Evolutionary conservation across 768 basidiomycete species (phyloP), one percentile per base, ranked within the genome.

Genomic region (Scleroderma citrinum): DNA sequence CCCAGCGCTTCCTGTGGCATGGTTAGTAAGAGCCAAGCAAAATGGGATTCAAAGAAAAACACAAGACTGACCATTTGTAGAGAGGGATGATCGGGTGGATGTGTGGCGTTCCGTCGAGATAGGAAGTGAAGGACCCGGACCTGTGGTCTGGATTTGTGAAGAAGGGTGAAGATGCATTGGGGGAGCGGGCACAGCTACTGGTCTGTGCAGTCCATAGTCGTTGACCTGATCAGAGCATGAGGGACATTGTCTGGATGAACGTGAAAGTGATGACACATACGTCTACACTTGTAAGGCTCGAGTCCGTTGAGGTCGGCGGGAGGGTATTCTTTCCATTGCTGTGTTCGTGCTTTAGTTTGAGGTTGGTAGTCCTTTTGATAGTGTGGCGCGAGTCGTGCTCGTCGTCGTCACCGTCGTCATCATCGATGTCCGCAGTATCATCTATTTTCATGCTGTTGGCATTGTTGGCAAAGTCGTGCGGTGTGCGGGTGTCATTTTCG

Each of bases 401-500:
- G 11, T 69, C 70, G 37, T 69, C 75, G 7, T 68, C 75, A 35
- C 67, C 71, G n/a, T 53, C 75, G 23, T 56, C 60, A 7, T 70
- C 70, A 29, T 69, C 71, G 6, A 57, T 68, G 47, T 66, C 64
- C 20, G 58, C 59, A 36, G 51, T 55, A 12, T 56, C 66, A 26
- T 48, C 50, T 20, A 36, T 38, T 20, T 61, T 59, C 31, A 58
- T 62, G 48, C 13, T 38, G n/a, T 59, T 59, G 1, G 57, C 46
- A n/a, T 67, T 71, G 56, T 67, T 71, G 3, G 59, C 64, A 53
- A 79, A 79, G 60, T 79, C 77, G n/a, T 65, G 59, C 0, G 77
- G 77, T 1, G 72, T 69, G 49, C 72, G 72, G 0, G 69, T 64
- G 53, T 80, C 78, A 50, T 71, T 69, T 47, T 79, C 77, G 24